Percentiles rank a stretch among this genome's conserved stretches.
phyloP scores from a whole-genome alignment of 805 yeast species.

The Suhomyces vadensis region DNA sequence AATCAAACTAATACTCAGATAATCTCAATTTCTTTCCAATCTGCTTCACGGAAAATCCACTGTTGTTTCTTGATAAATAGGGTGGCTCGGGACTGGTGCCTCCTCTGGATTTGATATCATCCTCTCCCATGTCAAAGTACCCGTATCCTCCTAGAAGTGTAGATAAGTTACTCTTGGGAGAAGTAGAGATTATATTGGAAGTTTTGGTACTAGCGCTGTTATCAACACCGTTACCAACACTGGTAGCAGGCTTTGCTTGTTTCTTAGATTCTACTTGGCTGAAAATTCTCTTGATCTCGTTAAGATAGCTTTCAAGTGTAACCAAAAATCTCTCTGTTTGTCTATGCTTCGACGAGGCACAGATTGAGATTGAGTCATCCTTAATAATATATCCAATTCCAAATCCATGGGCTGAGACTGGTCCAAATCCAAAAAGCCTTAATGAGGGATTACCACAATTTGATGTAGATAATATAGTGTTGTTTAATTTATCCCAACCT shows the following conservation, averaged over 20 bases:
- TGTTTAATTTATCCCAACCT: constrained; percentile 86
- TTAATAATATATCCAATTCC: constrained; percentile 58
- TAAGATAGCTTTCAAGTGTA: constrained; percentile 51
- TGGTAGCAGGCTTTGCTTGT: too few relatives aligned
- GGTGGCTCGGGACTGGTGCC: constrained; percentile 62
- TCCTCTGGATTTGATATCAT: constrained; percentile 55
- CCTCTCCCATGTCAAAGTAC: constrained; percentile 58
- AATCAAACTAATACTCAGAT: constrained; percentile 58
- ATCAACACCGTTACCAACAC: too few relatives aligned
- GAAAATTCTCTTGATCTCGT: constrained; percentile 42
- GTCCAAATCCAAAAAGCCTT: constrained; percentile 60
- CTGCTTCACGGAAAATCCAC: constrained; percentile 49
- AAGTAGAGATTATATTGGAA: neutral
- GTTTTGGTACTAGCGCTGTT: too few relatives aligned
- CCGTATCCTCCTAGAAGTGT: constrained; percentile 57
- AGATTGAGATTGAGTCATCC: constrained; percentile 52
- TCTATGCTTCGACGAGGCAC: constrained; percentile 61
- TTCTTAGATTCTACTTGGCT: constrained; percentile 23
- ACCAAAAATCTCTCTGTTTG: constrained; percentile 57
- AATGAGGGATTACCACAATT: constrained; percentile 64
- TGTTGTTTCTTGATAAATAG: constrained; percentile 37
- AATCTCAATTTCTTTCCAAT: constrained; percentile 65
- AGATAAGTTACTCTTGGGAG: constrained; percentile 8
- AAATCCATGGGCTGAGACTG: constrained; percentile 58
- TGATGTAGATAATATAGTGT: constrained; percentile 68